phyloP scores from a whole-genome alignment of 208 protist genomes.

The Willaertia magna region DNA sequence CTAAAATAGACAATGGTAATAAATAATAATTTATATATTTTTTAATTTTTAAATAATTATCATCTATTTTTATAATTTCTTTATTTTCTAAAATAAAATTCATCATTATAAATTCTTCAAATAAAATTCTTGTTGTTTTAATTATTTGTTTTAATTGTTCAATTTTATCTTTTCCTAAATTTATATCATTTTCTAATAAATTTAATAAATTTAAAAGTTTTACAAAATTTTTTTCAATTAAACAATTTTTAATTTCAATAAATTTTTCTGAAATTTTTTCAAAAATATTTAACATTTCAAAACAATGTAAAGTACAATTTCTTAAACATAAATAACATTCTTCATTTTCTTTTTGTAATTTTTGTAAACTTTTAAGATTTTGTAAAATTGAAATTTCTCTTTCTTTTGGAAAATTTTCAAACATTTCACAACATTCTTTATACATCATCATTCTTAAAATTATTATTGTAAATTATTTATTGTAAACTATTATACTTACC shows the following conservation, averaged over 20 bases:
- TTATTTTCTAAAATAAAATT: too few species aligned
- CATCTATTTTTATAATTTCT: too few species aligned
- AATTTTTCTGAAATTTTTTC: neutral
- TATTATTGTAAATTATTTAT: too few species aligned
- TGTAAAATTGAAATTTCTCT: neutral
- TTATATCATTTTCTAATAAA: neutral
- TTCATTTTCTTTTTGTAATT: neutral
- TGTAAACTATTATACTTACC: too few species aligned
- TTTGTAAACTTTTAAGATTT: neutral
- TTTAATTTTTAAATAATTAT: neutral
- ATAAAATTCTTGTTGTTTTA: neutral
- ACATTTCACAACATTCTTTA: neutral
- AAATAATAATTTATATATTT: neutral
- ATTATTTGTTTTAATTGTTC: neutral
- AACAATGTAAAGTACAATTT: neutral
- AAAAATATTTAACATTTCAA: neutral
- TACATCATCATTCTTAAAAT: conserved; percentile 1
- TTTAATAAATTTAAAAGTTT: neutral
- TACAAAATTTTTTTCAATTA: neutral
- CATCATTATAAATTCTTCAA: too few species aligned
- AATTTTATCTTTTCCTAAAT: neutral
- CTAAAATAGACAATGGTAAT: neutral
- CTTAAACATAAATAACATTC: neutral
- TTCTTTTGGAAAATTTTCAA: neutral
- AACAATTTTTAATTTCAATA: too few species aligned